Conservation (phyloP, 345 rosid genomes). For the Gossypium mustelinum region DNA sequence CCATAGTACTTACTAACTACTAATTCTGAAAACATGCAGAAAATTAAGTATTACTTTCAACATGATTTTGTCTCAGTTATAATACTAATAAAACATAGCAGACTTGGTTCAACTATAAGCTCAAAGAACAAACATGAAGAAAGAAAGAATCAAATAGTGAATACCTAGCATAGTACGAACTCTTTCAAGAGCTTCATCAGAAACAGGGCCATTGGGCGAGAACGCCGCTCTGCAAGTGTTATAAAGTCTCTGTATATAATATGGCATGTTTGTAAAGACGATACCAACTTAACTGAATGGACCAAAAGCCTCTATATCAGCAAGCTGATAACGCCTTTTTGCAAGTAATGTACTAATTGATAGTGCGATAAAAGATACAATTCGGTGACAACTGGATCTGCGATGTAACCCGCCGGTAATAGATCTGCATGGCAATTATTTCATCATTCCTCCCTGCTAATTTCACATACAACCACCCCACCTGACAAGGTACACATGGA, state of each 20-base stretch:
- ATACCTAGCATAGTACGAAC: slow-evolving; percentile 70
- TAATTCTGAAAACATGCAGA: not conserved
- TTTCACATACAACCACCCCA: slow-evolving; percentile 12
- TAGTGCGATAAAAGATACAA: slow-evolving; percentile 23
- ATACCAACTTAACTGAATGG: slow-evolving; percentile 34
- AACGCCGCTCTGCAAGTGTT: slow-evolving; percentile 67
- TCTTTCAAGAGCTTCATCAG: slow-evolving; percentile 73
- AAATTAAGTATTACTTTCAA: not conserved
- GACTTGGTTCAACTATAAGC: not conserved
- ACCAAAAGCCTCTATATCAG: slow-evolving; percentile 25
- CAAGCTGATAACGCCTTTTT: slow-evolving; percentile 30
- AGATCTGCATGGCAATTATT: slow-evolving; percentile 34
- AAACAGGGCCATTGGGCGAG: slow-evolving; percentile 60
- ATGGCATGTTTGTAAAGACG: slow-evolving; percentile 58
- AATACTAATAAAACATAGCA: not conserved
- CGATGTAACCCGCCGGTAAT: slow-evolving; percentile 17
- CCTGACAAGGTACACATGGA: not conserved
- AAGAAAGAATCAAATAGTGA: slow-evolving; percentile 2
- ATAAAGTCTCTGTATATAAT: slow-evolving; percentile 71
- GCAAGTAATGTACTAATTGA: slow-evolving; percentile 9
- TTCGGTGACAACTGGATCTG: slow-evolving; percentile 25
- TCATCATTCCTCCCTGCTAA: slow-evolving; percentile 22
- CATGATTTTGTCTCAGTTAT: not conserved
- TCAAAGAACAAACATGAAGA: not conserved
- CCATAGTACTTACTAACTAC: not conserved